Evolutionary conservation across 1,284 basidiomycete species (phyloP).

Genomic region (Microbotryum saponariae): DNA sequence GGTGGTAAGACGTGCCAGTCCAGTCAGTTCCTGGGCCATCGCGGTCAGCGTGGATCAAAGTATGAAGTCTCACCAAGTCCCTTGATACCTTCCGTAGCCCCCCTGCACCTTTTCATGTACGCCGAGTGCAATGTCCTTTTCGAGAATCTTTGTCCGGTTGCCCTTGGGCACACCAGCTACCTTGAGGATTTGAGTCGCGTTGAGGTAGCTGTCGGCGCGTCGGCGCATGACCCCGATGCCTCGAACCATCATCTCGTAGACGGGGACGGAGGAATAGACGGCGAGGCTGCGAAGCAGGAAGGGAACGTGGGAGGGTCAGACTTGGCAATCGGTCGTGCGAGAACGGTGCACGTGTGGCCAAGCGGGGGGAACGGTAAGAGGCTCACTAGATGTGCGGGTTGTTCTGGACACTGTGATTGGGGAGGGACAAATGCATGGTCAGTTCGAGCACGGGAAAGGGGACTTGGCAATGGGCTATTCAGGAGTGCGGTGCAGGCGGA

Average conservation of each 20-base stretch:
- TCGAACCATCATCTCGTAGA: slow-evolving; percentile 56
- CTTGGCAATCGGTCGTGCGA: not conserved
- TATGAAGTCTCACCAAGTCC: slow-evolving; percentile 68
- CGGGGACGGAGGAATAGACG: slow-evolving; percentile 45
- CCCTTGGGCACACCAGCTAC: slow-evolving; percentile 98
- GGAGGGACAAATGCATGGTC: not conserved
- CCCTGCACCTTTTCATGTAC: slow-evolving; percentile 99
- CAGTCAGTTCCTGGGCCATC: slow-evolving; percentile 20
- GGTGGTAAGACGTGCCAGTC: not conserved
- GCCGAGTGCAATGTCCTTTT: slow-evolving; percentile 86
- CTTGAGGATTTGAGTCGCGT: slow-evolving; percentile 98
- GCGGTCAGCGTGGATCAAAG: not conserved
- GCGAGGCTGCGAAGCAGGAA: slow-evolving; percentile 24
- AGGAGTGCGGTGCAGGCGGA: no score
- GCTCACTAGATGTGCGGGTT: slow-evolving; percentile 33
- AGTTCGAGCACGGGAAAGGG: not conserved
- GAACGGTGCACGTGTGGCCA: not conserved
- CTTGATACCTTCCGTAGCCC: slow-evolving; percentile 98
- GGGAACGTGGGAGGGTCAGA: not conserved
- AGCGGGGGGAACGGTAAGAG: not conserved
- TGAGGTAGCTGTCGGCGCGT: slow-evolving; percentile 79
- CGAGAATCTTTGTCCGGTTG: slow-evolving; percentile 89
- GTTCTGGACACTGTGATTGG: slow-evolving; percentile 21
- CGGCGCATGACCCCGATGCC: slow-evolving; percentile 98
- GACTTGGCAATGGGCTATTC: not conserved